Percentiles rank a stretch among this genome's conserved stretches.
Conservation (phyloP, 306 rosid genomes). For the Canavalia gladiata region DNA sequence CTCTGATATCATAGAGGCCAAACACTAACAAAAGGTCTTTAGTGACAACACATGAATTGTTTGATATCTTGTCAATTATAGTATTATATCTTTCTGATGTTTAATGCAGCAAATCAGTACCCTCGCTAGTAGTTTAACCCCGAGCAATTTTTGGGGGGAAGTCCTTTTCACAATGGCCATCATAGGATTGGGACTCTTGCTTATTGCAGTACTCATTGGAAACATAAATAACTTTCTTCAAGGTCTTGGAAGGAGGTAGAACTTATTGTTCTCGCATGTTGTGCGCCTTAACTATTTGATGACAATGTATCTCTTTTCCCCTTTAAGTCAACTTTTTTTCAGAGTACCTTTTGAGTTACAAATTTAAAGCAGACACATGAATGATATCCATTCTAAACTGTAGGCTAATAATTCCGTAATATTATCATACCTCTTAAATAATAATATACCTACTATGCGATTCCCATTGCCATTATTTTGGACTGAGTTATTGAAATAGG, state of each 20-base stretch:
- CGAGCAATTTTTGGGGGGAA: constrained; percentile 83
- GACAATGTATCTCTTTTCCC: constrained; percentile 27
- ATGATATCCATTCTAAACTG: background rate
- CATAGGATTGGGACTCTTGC: constrained; percentile 86
- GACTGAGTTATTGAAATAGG: constrained; percentile 20
- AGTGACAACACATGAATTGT: background rate
- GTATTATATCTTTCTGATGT: constrained; percentile 24
- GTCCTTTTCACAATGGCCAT: constrained; percentile 79
- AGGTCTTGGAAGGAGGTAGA: constrained; percentile 81
- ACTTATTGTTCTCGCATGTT: constrained; percentile 12
- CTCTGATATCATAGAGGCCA: background rate
- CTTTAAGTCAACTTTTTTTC: background rate
- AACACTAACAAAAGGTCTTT: background rate
- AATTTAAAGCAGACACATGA: constrained; percentile 1
- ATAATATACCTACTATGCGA: background rate
- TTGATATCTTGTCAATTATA: constrained; percentile 7
- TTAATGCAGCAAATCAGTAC: constrained; percentile 89
- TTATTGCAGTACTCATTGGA: constrained; percentile 87
- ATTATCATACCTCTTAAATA: background rate
- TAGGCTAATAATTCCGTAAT: background rate
- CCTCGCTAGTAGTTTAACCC: constrained; percentile 70
- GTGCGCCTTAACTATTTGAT: constrained; percentile 24
- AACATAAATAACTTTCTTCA: constrained; percentile 91
- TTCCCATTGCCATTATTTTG: constrained; percentile 8
- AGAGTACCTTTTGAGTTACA: background rate